Base-by-base conservation (phyloP, 1,139 yeast genomes). In the Geotrichum australiense region DNA sequence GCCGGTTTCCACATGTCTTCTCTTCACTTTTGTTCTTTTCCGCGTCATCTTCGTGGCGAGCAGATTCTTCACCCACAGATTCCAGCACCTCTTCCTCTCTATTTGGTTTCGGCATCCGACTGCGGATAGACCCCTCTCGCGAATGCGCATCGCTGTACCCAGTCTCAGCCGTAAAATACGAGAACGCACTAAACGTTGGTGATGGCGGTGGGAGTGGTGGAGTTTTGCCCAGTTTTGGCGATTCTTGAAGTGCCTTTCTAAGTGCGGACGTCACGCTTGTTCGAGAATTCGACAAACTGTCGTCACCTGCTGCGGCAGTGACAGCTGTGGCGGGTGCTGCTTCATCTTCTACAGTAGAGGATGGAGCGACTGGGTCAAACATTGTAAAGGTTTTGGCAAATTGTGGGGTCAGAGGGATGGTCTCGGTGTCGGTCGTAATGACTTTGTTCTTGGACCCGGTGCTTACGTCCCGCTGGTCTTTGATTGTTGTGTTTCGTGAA, bases 141-240 rank as follows among this genome's bases (percentile, higher is more conserved):
- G 19, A 18, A 8, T 19, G 14, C 7, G 38, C 26, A 12, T 35
- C 38, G 6, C 11, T 11, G 20, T 35, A 31, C 6, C 21, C 15
- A 3, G 23, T 34, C 12, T 29, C 16, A 8, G 36, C 23, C 2
- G 36, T 33, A 27, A 10, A 10, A 22, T 29, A 7, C 3, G 36
- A 25, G 8, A 39, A 27, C 22, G 28, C 33, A 15, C 34, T 23
- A 7, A 27, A 29, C 5, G 43, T 20, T n/a, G 42, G 36, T 4
- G 37, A 33, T 2, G 43, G 43, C 3, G 43, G 43, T 7, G 39
- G 43, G 3, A 41, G 28, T 7, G 15, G 14, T n/a, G 43, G 43
- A 1, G 43, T 41, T 16, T 41, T 41, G 11, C 43, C 43, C 3
- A 41, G 37, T 20, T 41, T 41, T 6, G 43, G 43, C 3, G 43